Base-by-base conservation (phyloP, 2,329 filamentous ascomycete species). In the Hortaea sp. region DNA sequence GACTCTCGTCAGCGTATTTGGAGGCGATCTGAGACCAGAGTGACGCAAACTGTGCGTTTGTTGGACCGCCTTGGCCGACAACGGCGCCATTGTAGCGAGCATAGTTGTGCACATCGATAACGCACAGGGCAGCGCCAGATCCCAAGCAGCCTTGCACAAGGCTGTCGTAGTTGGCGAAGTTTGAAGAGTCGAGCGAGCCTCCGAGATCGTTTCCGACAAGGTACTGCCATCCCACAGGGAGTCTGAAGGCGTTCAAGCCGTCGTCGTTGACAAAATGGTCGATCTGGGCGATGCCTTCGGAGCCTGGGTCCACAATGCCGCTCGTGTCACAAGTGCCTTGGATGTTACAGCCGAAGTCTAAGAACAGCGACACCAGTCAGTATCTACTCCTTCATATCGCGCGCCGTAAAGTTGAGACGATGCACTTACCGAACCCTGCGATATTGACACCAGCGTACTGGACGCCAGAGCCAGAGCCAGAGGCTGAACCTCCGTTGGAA, bases 1-100 rank as follows among this genome's bases (percentile, higher is more conserved):
- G 77, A 34, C 69, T 59, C 42, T 78, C 64, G 5, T 57, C 56
- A 20, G 69, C 71, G 62, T 84, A 85, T 57, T 78, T 77, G 1
- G 64, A 67, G 1, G 81, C 81, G 4, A 70, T 50, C 57, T 69
- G 65, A 29, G 53, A 61, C 81, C 81, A 85, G 5, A 84, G 63
- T 35, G 64, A 66, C 3, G 71, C 74, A 53, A 84, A 79, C 10
- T 78, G 64, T 7, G 72, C 74, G 57, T 83, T 72, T 0, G 71
- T 72, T 0, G 79, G 79, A 0, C 79, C 81, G 27, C 79, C 80
- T 57, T 84, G 80, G 1, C 81, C 81, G 47, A 85, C 74, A 51
- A 85, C 78, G 2, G 63, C 63, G 10, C 75, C 76, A 53, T 84
- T 74, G 70, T 76, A 83, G 42, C 80, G 58, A 1, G 57, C 61